Evolutionary conservation across 805 yeast species (phyloP).

Genomic region (Naumovozyma castellii): DNA sequence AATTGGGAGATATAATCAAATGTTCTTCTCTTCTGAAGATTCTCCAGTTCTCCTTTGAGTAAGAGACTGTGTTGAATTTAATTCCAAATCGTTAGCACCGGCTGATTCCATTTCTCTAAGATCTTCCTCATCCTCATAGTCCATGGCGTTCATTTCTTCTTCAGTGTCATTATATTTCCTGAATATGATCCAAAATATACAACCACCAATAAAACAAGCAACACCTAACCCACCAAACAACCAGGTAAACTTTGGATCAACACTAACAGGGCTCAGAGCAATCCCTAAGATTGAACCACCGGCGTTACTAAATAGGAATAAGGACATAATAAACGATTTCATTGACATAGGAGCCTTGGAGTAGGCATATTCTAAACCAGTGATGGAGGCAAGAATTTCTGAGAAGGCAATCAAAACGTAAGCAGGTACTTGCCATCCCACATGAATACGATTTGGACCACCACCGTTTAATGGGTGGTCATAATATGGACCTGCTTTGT

Average conservation of each 20-base stretch:
- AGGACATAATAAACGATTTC: slow-evolving; percentile 38
- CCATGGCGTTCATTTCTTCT: slow-evolving; percentile 49
- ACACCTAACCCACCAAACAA: slow-evolving; percentile 54
- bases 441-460: slow-evolving; percentile 38
- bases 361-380: slow-evolving; percentile 78
- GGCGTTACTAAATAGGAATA: slow-evolving; percentile 64
- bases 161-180: slow-evolving; percentile 44
- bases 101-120: not conserved
- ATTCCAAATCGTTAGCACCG: slow-evolving; percentile 1
- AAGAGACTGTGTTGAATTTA: not conserved
- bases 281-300: slow-evolving; percentile 69
- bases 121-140: slow-evolving; percentile 22
- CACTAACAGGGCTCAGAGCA: slow-evolving; percentile 57
- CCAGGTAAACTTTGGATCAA: slow-evolving; percentile 64
- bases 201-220: slow-evolving; percentile 51
- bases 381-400: slow-evolving; percentile 70
- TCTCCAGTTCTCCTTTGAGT: not conserved
- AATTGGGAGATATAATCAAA: too few relatives aligned
- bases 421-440: slow-evolving; percentile 58
- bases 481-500: slow-evolving; percentile 66
- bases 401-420: slow-evolving; percentile 65
- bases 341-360: slow-evolving; percentile 63
- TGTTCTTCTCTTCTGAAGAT: not conserved
- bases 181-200: slow-evolving; percentile 53
- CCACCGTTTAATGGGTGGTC: slow-evolving; percentile 42